Percentiles rank a stretch among this genome's conserved stretches.
These are phyloP conservation scores for Excoecaria cochinchinensis DNA, from an alignment of 345 rosid species.

Conservation along the genomic window DNA sequence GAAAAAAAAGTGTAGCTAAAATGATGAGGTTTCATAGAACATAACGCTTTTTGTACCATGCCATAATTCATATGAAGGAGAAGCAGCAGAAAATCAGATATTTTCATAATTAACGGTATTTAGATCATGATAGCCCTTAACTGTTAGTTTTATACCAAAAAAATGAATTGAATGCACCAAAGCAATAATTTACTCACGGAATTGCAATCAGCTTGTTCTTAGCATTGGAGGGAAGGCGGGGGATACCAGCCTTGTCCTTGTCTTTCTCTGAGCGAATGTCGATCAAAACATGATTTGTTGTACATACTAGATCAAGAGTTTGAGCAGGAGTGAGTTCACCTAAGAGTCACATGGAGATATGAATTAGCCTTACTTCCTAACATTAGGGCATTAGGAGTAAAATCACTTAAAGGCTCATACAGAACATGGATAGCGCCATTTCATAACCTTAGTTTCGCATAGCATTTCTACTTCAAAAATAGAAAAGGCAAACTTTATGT, in stretches of 20 bases:
- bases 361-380: background rate
- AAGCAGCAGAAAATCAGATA: background rate
- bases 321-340: constrained; percentile 90
- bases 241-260: constrained; percentile 77
- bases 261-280: constrained; percentile 96
- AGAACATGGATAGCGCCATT: background rate
- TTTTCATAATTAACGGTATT: background rate
- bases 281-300: constrained; percentile 58
- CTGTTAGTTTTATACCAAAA: background rate
- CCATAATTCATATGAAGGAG: background rate
- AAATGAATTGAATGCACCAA: constrained; percentile 6
- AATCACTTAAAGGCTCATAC: constrained; percentile 47
- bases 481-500: background rate
- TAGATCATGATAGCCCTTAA: background rate
- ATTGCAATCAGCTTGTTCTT: constrained; percentile 71
- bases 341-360: constrained; percentile 20
- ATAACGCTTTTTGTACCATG: background rate
- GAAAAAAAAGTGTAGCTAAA: background rate
- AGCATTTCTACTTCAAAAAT: background rate
- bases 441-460: background rate
- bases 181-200: constrained; percentile 57
- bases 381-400: constrained; percentile 29
- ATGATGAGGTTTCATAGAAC: background rate
- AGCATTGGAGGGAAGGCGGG: constrained; percentile 89
- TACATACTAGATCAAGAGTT: constrained; percentile 62